phyloP scores from a whole-genome alignment of 805 yeast species.

The Zygosaccharomyces kombuchaensis region DNA sequence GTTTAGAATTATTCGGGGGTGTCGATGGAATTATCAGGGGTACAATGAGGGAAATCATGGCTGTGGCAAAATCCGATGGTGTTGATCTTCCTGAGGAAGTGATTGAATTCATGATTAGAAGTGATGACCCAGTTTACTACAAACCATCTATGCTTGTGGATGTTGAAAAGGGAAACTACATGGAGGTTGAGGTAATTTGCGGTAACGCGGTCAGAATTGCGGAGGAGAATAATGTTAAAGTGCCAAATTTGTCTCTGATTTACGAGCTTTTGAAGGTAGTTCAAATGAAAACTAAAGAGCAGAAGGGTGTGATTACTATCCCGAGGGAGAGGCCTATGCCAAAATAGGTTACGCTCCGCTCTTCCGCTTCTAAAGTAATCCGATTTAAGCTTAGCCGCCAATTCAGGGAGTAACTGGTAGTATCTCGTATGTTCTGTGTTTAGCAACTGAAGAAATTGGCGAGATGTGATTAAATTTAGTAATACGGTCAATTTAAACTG shows the following conservation, averaged over 20 bases:
- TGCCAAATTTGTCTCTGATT: constrained; percentile 54
- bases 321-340: constrained; percentile 8
- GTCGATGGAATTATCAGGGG: constrained; percentile 48
- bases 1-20: constrained; percentile 31
- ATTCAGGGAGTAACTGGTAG: no score
- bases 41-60: constrained; percentile 64
- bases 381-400: no score
- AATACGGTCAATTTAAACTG: no score
- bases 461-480: no score
- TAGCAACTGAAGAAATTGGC: no score
- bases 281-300: constrained; percentile 59
- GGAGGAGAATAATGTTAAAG: constrained; percentile 39
- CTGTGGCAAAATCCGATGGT: constrained; percentile 66
- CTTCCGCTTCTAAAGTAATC: no score
- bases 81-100: constrained; percentile 45
- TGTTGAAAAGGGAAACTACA: constrained; percentile 55
- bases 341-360: no score
- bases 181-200: constrained; percentile 66
- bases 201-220: constrained; percentile 59
- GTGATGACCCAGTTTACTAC: constrained; percentile 54
- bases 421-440: no score
- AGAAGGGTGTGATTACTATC: constrained; percentile 40
- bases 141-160: constrained; percentile 75
- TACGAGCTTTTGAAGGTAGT: constrained; percentile 55
- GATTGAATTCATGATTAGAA: constrained; percentile 47